phyloP scores from a whole-genome alignment of 2,329 filamentous ascomycete genomes.

The Fusarium acutatum region DNA sequence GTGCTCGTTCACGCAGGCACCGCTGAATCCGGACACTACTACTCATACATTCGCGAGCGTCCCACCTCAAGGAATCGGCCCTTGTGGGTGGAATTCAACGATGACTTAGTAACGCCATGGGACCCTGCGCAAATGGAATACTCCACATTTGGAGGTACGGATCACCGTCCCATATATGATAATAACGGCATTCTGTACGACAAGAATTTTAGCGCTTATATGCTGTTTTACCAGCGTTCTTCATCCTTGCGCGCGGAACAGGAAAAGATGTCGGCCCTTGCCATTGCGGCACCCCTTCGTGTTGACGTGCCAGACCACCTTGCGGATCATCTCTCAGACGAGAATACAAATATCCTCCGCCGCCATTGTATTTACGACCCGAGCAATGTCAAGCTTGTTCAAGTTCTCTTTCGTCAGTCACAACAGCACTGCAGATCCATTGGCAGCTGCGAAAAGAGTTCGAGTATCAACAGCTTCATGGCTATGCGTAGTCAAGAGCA shows the following conservation, averaged over 20 bases:
- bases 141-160: conserved; percentile 81
- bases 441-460: background rate
- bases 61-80: conserved; percentile 59
- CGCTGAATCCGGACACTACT: conserved; percentile 95
- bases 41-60: conserved; percentile 90
- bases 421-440: conserved; percentile 53
- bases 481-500: conserved; percentile 20
- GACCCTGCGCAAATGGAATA: conserved; percentile 76
- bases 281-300: conserved; percentile 48
- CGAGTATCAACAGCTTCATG: conserved; percentile 10
- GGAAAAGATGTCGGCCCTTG: conserved; percentile 50
- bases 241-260: conserved; percentile 68
- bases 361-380: conserved; percentile 83
- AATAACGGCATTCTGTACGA: conserved; percentile 60
- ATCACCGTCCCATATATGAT: conserved; percentile 60
- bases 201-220: conserved; percentile 90
- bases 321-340: conserved; percentile 68
- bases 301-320: conserved; percentile 56
- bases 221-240: conserved; percentile 94
- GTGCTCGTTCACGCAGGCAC: conserved; percentile 93
- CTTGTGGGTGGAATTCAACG: conserved; percentile 93
- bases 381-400: conserved; percentile 73
- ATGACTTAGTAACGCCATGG: conserved; percentile 81
- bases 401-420: conserved; percentile 66
- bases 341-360: conserved; percentile 78